These are phyloP conservation scores for Kazachstania taianensis DNA, from an alignment of 805 yeast species.

Conservation along the genomic window DNA sequence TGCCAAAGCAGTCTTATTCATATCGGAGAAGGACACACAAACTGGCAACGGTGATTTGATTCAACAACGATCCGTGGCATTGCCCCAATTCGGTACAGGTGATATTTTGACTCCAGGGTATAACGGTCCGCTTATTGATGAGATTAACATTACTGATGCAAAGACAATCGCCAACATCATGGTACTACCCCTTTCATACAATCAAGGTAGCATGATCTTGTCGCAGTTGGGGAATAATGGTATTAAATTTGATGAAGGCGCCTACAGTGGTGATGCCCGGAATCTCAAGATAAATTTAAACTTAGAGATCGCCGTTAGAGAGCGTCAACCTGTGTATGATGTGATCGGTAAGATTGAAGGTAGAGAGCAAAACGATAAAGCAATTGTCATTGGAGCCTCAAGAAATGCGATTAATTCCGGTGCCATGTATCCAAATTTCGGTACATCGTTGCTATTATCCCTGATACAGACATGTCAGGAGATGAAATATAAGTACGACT, in stretches of 20 bases:
- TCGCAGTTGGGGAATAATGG: slow-evolving; percentile 20
- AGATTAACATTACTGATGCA: slow-evolving; percentile 37
- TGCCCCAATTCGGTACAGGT: slow-evolving; percentile 57
- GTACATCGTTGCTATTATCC: slow-evolving; percentile 64
- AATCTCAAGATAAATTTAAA: slow-evolving; percentile 21
- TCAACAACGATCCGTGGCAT: slow-evolving; percentile 41
- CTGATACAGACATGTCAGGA: slow-evolving; percentile 57
- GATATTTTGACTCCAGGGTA: slow-evolving; percentile 76
- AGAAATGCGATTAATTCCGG: slow-evolving; percentile 73
- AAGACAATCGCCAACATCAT: slow-evolving; percentile 60
- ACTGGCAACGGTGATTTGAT: slow-evolving; percentile 26
- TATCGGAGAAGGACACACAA: slow-evolving; percentile 40
- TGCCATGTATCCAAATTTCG: slow-evolving; percentile 61
- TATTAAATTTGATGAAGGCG: slow-evolving; percentile 15
- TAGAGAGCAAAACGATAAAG: slow-evolving; percentile 64
- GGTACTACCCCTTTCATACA: slow-evolving; percentile 65
- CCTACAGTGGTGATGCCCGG: slow-evolving; percentile 15
- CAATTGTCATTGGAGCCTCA: slow-evolving; percentile 71
- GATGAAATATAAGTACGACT: slow-evolving; percentile 51
- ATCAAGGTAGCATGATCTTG: slow-evolving; percentile 44
- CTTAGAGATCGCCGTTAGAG: slow-evolving; percentile 37
- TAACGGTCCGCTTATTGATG: slow-evolving; percentile 35
- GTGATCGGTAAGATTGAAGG: slow-evolving; percentile 72
- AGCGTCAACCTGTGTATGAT: slow-evolving; percentile 65
- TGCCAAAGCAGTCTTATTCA: slow-evolving; percentile 59